Base-by-base conservation (phyloP, 805 yeast species). In the Saccharomycopsis lassenensis region DNA sequence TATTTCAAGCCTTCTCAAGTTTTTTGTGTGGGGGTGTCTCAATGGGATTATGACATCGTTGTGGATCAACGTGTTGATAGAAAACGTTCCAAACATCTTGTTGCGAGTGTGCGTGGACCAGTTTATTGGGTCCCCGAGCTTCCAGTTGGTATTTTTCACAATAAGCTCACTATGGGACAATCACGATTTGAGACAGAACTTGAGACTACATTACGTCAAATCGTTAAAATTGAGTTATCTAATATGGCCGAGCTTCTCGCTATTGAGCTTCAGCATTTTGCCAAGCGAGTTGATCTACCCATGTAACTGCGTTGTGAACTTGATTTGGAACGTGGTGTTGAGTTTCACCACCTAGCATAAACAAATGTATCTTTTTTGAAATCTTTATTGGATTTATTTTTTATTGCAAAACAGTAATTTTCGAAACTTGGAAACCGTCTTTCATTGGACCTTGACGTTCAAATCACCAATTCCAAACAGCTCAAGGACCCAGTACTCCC, bases 201-300 rank as follows among this genome's bases (percentile, higher is more conserved):
- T 62, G 16, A 55, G 57, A 40, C 44, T 59, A 7, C 55, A 67
- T 6, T 72, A 62, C 44, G 39, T 69, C 36, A 66, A 62, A 30
- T 61, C 75, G 6, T 51, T 76, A 41, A 67, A 65, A 37, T 63
- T 67, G 38, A 66, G 76, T 24, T 73, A 68, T 48, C 54, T 71
- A 48, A 62, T 65, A 35, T 76, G 81, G 79, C 81, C 83, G 2
- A 54, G 68, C 28, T 67, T 72, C 36, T 71, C 78, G 10, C 53
- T 66, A 6, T 42, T 65, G 26, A 61, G 69, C 41, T 76, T 76
- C 50, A 58, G 62, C 15, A 57, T 65, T 29, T 52, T 74, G 7
- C 74, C 71, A 0, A 57, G 60, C 23, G 52, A 61, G n/a, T 50
- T 64, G 46, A 67, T 76, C 46, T 73, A 75, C 52, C 76, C 78